Conservation (phyloP, 257 asterid species). For the Primulina tabacum region DNA sequence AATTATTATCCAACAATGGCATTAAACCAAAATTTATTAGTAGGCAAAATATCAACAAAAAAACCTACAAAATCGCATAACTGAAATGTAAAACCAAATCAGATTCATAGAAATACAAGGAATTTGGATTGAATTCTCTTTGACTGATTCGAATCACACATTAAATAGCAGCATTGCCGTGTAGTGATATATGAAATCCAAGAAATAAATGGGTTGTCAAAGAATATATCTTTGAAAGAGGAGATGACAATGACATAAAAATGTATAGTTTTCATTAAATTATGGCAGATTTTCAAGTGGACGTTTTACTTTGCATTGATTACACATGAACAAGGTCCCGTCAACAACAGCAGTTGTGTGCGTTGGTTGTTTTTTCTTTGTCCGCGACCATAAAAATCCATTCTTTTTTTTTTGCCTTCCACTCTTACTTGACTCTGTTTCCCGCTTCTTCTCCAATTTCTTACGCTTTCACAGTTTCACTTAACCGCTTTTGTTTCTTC, state of each 20-base stretch:
- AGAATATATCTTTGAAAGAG: too few species aligned
- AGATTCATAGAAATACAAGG: constrained; percentile 13
- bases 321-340: neutral
- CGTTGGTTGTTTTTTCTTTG: constrained; percentile 28
- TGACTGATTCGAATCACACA: constrained; percentile 5
- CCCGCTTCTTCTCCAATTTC: constrained; percentile 62
- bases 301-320: neutral
- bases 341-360: neutral
- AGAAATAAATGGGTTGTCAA: too few species aligned
- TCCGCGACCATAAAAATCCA: constrained; percentile 31
- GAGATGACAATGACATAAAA: too few species aligned
- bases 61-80: constrained; percentile 21
- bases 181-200: constrained; percentile 13
- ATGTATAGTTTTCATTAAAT: neutral
- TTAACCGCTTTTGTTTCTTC: constrained; percentile 26
- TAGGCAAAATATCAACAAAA: constrained; percentile 17
- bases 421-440: constrained; percentile 28
- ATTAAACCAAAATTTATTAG: constrained; percentile 20
- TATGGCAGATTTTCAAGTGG: neutral
- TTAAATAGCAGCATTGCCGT: constrained; percentile 13
- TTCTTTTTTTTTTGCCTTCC: neutral
- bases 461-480: constrained; percentile 29
- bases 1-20: neutral
- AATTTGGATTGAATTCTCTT: constrained; percentile 14
- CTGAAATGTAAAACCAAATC: constrained; percentile 25